These are phyloP conservation scores for Clohesyomyces aquaticus DNA, from an alignment of 495 filamentous ascomycete species.

Conservation along the genomic window DNA sequence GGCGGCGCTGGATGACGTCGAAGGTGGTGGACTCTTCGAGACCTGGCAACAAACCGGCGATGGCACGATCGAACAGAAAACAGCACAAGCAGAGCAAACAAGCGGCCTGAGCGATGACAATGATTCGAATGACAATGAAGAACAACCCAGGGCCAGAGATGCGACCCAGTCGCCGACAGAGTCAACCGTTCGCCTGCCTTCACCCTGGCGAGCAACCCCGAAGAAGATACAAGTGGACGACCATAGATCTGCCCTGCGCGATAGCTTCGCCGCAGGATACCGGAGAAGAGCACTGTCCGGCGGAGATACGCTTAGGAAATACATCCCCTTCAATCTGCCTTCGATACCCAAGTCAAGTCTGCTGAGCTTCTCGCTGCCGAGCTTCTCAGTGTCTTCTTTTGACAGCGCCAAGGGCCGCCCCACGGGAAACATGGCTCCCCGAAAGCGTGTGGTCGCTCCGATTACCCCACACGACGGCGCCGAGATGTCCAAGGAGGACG, in stretches of 20 bases:
- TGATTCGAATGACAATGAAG: not conserved
- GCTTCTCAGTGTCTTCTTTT: slow-evolving; percentile 33
- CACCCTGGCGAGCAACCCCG: slow-evolving; percentile 58
- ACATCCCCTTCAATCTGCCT: slow-evolving; percentile 37
- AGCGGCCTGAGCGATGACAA: slow-evolving; percentile 5
- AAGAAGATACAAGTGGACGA: slow-evolving; percentile 41
- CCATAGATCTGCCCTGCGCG: slow-evolving; percentile 31
- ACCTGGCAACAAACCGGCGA: slow-evolving; percentile 22
- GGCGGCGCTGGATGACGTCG: slow-evolving; percentile 64
- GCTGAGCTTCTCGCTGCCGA: slow-evolving; percentile 35
- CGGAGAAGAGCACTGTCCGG: slow-evolving; percentile 36
- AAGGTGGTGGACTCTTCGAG: slow-evolving; percentile 49
- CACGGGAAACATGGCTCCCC: not conserved
- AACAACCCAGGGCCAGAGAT: too few species aligned
- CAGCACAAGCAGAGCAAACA: not conserved
- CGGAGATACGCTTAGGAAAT: slow-evolving; percentile 34
- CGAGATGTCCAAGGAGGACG: slow-evolving; percentile 3
- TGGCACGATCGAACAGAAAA: slow-evolving; percentile 23
- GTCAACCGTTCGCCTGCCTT: slow-evolving; percentile 44
- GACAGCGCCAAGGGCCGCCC: slow-evolving; percentile 14
- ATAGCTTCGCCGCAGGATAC: slow-evolving; percentile 41
- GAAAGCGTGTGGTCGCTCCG: slow-evolving; percentile 9
- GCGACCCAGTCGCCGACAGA: not conserved
- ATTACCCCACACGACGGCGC: slow-evolving; percentile 25
- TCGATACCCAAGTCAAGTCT: slow-evolving; percentile 34